phyloP scores from a whole-genome alignment of 768 basidiomycete species.

The Guyanaporus albipodus region DNA sequence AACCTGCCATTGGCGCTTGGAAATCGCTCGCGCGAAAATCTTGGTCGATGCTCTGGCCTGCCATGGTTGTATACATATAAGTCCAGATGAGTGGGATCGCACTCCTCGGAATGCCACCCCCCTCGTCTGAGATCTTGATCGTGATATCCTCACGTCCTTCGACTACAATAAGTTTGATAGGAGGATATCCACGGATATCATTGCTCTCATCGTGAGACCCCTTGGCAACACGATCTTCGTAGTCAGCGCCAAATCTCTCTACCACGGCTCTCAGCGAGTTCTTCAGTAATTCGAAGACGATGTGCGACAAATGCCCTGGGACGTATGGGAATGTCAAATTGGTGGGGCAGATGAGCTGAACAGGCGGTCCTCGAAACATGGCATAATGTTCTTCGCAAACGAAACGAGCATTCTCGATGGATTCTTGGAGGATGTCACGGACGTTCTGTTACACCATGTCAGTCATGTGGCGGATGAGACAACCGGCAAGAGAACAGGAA shows the following conservation, averaged over 20 bases:
- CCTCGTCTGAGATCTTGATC: constrained; percentile 98
- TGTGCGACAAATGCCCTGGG: constrained; percentile 94
- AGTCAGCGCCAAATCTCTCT: constrained; percentile 81
- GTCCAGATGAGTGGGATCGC: constrained; percentile 97
- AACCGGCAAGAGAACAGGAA: not conserved
- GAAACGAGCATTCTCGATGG: constrained; percentile 94
- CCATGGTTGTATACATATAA: constrained; percentile 94
- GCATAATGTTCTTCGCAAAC: constrained; percentile 96
- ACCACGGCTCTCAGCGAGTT: constrained; percentile 97
- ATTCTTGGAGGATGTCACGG: constrained; percentile 96
- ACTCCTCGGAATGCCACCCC: constrained; percentile 80
- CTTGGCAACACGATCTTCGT: constrained; percentile 45
- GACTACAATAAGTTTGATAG: constrained; percentile 60
- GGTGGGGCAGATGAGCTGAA: constrained; percentile 91
- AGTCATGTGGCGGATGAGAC: not conserved
- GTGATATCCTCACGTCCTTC: constrained; percentile 98
- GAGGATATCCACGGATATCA: constrained; percentile 18
- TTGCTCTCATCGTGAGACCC: constrained; percentile 5
- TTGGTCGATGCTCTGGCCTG: constrained; percentile 64
- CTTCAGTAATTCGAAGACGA: constrained; percentile 94
- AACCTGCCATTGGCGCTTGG: constrained; percentile 98
- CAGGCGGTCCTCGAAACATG: constrained; percentile 93
- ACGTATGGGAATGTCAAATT: constrained; percentile 90
- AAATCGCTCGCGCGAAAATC: constrained; percentile 82
- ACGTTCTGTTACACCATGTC: constrained; percentile 73